These are phyloP conservation scores for Nannochloropsis granulata DNA, from an alignment of 108 stramenopile genomes.

Conservation along the genomic window DNA sequence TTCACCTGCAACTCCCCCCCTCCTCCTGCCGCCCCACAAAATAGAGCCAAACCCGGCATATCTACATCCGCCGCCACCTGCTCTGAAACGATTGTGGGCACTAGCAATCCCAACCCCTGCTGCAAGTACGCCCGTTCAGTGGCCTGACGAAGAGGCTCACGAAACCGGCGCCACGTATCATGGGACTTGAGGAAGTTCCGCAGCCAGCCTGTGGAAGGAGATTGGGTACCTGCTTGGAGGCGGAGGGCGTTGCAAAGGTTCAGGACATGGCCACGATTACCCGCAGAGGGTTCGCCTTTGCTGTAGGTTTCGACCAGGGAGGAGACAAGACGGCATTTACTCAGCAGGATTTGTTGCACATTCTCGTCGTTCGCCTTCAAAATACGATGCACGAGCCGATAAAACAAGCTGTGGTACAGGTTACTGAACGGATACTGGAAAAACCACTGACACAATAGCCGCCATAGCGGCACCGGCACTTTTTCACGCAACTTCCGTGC, in stretches of 20 bases:
- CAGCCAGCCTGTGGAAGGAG: slow-evolving; percentile 13
- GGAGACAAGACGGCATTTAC: slow-evolving; percentile 6
- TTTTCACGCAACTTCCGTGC: background rate
- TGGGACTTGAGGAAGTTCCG: slow-evolving; percentile 12
- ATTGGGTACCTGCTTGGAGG: slow-evolving; percentile 29
- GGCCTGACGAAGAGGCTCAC: background rate
- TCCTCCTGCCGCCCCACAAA: too few relatives aligned
- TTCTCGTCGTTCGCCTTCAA: slow-evolving; percentile 7
- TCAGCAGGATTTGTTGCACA: background rate
- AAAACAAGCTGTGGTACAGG: slow-evolving; percentile 27
- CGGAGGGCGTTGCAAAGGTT: slow-evolving; percentile 27
- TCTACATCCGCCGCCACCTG: background rate
- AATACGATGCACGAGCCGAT: slow-evolving; percentile 18
- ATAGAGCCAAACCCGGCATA: too few relatives aligned
- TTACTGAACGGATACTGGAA: slow-evolving; percentile 33
- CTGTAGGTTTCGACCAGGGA: slow-evolving; percentile 9
- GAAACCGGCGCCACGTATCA: slow-evolving; percentile 13
- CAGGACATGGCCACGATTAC: slow-evolving; percentile 17
- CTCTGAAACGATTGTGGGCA: background rate
- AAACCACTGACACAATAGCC: slow-evolving; percentile 24
- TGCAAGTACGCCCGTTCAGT: background rate
- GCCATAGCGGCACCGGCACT: slow-evolving; percentile 17
- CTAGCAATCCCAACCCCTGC: background rate
- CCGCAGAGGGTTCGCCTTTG: background rate
- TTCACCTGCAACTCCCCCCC: too few relatives aligned